Evolutionary conservation across 129 eudicot genomes (phyloP).

Genomic region (Kitagawia praeruptora): DNA sequence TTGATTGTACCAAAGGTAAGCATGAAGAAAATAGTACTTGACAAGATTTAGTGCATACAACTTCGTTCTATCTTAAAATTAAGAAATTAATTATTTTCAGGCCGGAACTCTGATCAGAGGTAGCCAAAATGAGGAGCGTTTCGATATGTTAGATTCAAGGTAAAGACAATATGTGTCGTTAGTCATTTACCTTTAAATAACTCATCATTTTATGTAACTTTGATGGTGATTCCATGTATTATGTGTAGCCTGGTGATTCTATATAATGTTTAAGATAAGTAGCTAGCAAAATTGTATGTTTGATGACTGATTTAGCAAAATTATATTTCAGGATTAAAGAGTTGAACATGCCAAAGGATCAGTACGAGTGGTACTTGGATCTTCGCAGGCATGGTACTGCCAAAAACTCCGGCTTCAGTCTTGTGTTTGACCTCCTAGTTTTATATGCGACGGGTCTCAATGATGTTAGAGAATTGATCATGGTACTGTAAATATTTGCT

Average conservation of each 20-base stretch:
- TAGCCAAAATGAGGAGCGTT: conserved; percentile 90
- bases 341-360: conserved; percentile 44
- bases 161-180: conserved; percentile 8
- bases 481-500: neutral
- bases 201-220: too few species aligned
- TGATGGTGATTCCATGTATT: neutral
- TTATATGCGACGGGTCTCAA: conserved; percentile 73
- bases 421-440: conserved; percentile 59
- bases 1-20: conserved; percentile 25
- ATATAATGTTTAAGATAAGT: neutral
- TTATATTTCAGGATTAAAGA: conserved; percentile 53
- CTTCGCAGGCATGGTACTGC: conserved; percentile 73
- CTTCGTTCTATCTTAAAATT: neutral
- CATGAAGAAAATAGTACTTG: neutral
- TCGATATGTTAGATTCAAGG: conserved; percentile 47
- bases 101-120: conserved; percentile 78
- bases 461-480: conserved; percentile 56
- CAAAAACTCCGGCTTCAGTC: conserved; percentile 59
- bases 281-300: neutral
- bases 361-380: conserved; percentile 77
- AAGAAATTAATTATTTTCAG: conserved; percentile 26
- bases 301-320: neutral
- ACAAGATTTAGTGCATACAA: neutral
- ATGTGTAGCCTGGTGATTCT: neutral
- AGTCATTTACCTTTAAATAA: too few species aligned